Percentiles rank a stretch among this genome's conserved stretches.
Evolutionary conservation across 805 yeast genomes (phyloP).

Genomic region (Schwanniomyces vanrijiae): DNA sequence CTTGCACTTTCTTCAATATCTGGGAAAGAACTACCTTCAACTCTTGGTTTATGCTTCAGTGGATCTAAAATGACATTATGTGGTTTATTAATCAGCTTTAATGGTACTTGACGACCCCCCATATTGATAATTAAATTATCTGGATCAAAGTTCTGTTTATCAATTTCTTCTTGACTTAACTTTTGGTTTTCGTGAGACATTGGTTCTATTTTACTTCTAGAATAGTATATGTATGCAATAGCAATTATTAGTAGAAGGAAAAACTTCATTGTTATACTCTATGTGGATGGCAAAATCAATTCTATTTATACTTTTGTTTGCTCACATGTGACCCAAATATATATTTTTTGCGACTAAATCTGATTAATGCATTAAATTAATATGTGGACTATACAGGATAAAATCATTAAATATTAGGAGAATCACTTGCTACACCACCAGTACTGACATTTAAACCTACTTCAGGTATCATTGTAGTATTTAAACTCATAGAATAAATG

Average conservation of each 20-base stretch:
- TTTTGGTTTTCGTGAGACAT: conserved; percentile 2
- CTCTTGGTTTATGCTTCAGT: conserved; percentile 19
- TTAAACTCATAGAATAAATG: conserved; percentile 51
- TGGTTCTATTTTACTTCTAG: neutral
- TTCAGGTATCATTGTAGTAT: conserved; percentile 46
- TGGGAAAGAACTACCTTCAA: conserved; percentile 26
- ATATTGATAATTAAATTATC: conserved; percentile 21
- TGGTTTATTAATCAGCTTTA: conserved; percentile 37
- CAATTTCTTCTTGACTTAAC: conserved; percentile 8
- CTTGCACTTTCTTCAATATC: conserved; percentile 33
- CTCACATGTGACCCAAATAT: conserved; percentile 3
- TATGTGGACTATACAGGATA: neutral
- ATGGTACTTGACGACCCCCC: conserved; percentile 39
- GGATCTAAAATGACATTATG: conserved; percentile 33
- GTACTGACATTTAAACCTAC: conserved; percentile 41
- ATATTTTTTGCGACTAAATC: neutral
- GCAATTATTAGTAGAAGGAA: neutral
- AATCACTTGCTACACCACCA: conserved; percentile 36
- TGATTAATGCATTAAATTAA: neutral
- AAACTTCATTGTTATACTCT: neutral
- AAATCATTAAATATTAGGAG: neutral
- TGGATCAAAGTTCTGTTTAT: conserved; percentile 4
- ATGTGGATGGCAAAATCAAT: neutral
- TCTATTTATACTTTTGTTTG: neutral
- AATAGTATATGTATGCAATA: neutral